Percentiles rank a stretch among this genome's conserved stretches.
Conservation (phyloP, 306 rosid species). For the Fragaria ananassa region DNA sequence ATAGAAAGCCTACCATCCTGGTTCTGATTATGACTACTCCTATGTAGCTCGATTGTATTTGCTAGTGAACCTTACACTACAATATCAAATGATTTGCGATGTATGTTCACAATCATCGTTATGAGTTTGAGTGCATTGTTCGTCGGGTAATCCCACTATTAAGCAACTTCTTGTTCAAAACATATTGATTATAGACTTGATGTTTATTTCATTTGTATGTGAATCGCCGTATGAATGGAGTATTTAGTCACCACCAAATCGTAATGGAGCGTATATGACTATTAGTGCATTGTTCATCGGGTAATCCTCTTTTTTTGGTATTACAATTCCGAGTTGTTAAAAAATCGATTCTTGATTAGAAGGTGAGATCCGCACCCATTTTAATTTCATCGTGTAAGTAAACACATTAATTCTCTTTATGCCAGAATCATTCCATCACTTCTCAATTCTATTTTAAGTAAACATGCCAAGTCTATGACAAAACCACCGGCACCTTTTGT, state of each 20-base stretch:
- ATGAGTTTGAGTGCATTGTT: background rate
- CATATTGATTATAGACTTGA: background rate
- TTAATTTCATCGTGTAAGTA: too few species aligned
- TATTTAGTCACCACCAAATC: background rate
- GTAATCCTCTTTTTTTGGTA: too few species aligned
- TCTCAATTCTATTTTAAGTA: too few species aligned
- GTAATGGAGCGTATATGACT: background rate
- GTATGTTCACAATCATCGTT: background rate
- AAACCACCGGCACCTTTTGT: too few species aligned
- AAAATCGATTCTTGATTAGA: too few species aligned
- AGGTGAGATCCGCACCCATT: too few species aligned
- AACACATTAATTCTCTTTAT: too few species aligned
- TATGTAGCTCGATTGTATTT: slow-evolving; percentile 1
- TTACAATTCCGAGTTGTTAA: too few species aligned
- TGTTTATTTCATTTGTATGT: background rate
- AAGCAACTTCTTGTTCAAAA: background rate
- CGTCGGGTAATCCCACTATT: background rate
- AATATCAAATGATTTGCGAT: background rate
- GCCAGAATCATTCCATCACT: too few species aligned
- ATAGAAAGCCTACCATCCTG: background rate
- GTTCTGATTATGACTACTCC: background rate
- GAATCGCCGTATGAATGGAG: background rate
- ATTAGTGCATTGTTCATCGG: too few species aligned
- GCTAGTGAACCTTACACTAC: background rate
- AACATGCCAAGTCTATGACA: too few species aligned